These are phyloP conservation scores for Nannochloropsis salina DNA, from an alignment of 108 stramenopile species.

Conservation along the genomic window DNA sequence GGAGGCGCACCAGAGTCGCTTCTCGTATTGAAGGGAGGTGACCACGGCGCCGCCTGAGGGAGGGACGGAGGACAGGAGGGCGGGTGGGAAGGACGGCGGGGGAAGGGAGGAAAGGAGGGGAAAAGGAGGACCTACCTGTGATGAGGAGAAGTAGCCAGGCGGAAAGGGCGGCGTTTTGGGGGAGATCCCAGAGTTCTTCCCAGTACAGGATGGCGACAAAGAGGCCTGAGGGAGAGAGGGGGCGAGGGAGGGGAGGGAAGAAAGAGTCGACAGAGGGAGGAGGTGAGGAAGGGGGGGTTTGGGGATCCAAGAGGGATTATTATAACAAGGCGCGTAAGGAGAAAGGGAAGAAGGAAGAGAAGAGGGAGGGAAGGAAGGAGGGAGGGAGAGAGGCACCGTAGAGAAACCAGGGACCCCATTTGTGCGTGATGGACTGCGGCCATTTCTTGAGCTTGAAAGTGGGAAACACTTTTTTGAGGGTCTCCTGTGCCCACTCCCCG, in stretches of 20 bases:
- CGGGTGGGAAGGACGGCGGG: not conserved
- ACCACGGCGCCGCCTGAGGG: not conserved
- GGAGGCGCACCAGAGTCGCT: not conserved
- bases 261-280: not conserved
- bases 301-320: not conserved
- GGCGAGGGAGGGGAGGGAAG: not conserved
- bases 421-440: not conserved
- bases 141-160: not conserved
- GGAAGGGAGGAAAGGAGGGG: not conserved
- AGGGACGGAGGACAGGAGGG: not conserved
- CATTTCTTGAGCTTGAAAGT: not conserved
- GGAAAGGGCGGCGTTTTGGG: not conserved
- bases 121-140: not conserved
- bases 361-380: not conserved
- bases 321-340: too few species aligned
- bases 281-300: not conserved
- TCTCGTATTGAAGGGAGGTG: not conserved
- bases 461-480: not conserved
- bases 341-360: not conserved
- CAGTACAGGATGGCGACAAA: not conserved
- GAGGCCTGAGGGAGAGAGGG: not conserved
- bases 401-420: not conserved
- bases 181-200: not conserved
- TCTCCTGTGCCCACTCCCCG: not conserved
- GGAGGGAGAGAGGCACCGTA: not conserved